A percentile compares a stretch with the other conserved stretches of the same genome.
Evolutionary conservation across 2,329 filamentous ascomycete species (phyloP).

Genomic region (Acephala macrosclerotiorum): DNA sequence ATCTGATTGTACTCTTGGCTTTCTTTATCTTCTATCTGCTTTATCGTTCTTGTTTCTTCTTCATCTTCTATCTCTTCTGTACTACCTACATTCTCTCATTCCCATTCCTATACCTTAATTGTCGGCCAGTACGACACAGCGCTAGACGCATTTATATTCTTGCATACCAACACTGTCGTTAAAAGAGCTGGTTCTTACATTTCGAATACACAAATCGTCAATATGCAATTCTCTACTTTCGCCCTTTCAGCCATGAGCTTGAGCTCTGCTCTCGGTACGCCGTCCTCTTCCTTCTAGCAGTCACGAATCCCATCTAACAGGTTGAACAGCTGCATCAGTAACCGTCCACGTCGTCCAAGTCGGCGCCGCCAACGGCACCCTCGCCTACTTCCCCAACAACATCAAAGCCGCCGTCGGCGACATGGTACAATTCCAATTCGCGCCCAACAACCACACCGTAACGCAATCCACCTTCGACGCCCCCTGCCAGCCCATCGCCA

Average conservation of each 20-base stretch:
- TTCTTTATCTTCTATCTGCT: constrained; percentile 15
- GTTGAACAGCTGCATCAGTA: constrained; percentile 13
- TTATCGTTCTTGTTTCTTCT: constrained; percentile 16
- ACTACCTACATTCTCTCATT: constrained; percentile 14
- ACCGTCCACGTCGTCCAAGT: constrained; percentile 72
- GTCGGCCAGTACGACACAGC: constrained; percentile 46
- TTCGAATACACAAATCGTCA: constrained; percentile 28
- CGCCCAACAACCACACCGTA: constrained; percentile 77
- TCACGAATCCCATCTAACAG: not conserved
- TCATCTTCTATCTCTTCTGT: constrained; percentile 13
- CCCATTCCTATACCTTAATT: constrained; percentile 37
- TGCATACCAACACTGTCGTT: constrained; percentile 34
- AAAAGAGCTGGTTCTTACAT: constrained; percentile 29
- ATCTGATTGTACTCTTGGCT: constrained; percentile 28
- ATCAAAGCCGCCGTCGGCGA: constrained; percentile 68
- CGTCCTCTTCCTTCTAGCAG: not conserved
- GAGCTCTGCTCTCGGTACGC: constrained; percentile 41
- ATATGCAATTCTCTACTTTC: constrained; percentile 44
- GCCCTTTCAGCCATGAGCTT: constrained; percentile 42
- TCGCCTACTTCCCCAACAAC: constrained; percentile 71
- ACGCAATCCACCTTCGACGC: constrained; percentile 78
- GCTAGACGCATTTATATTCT: constrained; percentile 38
- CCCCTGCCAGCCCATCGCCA: constrained; percentile 69
- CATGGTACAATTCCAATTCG: constrained; percentile 73
- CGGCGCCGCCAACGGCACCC: constrained; percentile 51